phyloP scores from a whole-genome alignment of 1,284 basidiomycete genomes.

The Bjerkandera adusta region DNA sequence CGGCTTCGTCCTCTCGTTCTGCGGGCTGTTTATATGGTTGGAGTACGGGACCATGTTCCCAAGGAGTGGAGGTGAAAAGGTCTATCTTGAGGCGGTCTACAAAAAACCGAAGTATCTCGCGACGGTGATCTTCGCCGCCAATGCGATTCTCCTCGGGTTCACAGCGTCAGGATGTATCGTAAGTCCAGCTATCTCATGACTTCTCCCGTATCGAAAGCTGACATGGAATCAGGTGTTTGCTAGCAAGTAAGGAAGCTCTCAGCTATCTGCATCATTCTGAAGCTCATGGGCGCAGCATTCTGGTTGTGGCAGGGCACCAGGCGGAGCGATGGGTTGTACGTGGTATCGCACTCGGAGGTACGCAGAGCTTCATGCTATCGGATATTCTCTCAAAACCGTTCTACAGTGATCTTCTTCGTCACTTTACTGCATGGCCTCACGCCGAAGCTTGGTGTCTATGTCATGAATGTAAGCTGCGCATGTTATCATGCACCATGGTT shows the following conservation, averaged over 20 bases:
- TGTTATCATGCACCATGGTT: background rate
- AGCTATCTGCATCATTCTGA: background rate
- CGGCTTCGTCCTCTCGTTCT: slow-evolving; percentile 55
- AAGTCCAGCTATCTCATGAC: slow-evolving; percentile 19
- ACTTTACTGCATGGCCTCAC: slow-evolving; percentile 15
- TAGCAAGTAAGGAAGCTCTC: slow-evolving; percentile 13
- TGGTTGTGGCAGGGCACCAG: slow-evolving; percentile 38
- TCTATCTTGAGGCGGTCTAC: slow-evolving; percentile 68
- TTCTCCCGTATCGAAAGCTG: background rate
- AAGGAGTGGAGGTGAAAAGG: slow-evolving; percentile 61
- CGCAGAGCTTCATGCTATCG: too few relatives aligned
- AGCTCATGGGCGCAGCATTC: slow-evolving; percentile 39
- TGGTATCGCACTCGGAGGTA: slow-evolving; percentile 52
- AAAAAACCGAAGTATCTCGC: slow-evolving; percentile 55
- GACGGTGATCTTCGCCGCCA: slow-evolving; percentile 54
- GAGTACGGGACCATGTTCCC: slow-evolving; percentile 61
- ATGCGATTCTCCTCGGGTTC: slow-evolving; percentile 60
- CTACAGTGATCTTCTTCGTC: slow-evolving; percentile 17
- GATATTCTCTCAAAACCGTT: background rate
- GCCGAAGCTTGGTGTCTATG: slow-evolving; percentile 17
- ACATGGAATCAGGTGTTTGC: slow-evolving; percentile 22
- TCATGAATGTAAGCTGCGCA: slow-evolving; percentile 17
- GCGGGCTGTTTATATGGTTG: slow-evolving; percentile 62
- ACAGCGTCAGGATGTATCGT: slow-evolving; percentile 53
- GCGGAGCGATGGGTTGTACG: slow-evolving; percentile 44